These are phyloP conservation scores for Quercus rubra DNA, from an alignment of 306 rosid species.

Conservation along the genomic window DNA sequence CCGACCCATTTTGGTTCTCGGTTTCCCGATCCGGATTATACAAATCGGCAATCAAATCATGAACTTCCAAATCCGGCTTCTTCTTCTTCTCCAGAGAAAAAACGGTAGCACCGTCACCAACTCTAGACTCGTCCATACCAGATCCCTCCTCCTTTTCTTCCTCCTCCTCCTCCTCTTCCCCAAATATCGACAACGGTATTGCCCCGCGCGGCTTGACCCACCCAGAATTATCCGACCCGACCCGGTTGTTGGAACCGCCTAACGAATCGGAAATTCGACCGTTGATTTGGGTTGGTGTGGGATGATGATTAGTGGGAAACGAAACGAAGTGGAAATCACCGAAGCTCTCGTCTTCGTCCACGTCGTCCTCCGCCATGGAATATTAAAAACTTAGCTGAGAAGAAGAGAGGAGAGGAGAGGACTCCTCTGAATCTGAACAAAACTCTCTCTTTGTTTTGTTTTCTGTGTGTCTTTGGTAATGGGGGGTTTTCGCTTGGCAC, in stretches of 20 bases:
- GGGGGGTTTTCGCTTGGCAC: no score
- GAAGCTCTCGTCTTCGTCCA: slow-evolving; percentile 68
- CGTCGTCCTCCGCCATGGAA: slow-evolving; percentile 64
- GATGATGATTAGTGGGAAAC: slow-evolving; percentile 14
- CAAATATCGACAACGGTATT: slow-evolving; percentile 86
- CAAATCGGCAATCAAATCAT: slow-evolving; percentile 46
- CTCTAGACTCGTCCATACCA: slow-evolving; percentile 13
- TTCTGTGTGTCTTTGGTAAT: no score
- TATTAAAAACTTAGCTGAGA: slow-evolving; percentile 21
- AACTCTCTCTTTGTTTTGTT: no score
- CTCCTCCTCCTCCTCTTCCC: slow-evolving; percentile 57
- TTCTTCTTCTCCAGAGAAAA: slow-evolving; percentile 11
- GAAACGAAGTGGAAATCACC: slow-evolving; percentile 67
- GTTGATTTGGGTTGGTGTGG: slow-evolving; percentile 19
- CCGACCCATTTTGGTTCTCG: slow-evolving; percentile 35
- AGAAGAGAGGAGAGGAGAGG: neutral
- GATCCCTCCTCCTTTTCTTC: slow-evolving; percentile 43
- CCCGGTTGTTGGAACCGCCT: slow-evolving; percentile 53
- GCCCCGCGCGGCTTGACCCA: slow-evolving; percentile 67
- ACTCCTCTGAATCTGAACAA: no score
- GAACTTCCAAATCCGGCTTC: slow-evolving; percentile 45
- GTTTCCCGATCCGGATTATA: slow-evolving; percentile 35
- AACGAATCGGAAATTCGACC: slow-evolving; percentile 31
- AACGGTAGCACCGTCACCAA: slow-evolving; percentile 13
- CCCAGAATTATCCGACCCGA: slow-evolving; percentile 7